Evolutionary conservation across 441 rosid genomes (phyloP).

Genomic region (Dalechampia spathulata): DNA sequence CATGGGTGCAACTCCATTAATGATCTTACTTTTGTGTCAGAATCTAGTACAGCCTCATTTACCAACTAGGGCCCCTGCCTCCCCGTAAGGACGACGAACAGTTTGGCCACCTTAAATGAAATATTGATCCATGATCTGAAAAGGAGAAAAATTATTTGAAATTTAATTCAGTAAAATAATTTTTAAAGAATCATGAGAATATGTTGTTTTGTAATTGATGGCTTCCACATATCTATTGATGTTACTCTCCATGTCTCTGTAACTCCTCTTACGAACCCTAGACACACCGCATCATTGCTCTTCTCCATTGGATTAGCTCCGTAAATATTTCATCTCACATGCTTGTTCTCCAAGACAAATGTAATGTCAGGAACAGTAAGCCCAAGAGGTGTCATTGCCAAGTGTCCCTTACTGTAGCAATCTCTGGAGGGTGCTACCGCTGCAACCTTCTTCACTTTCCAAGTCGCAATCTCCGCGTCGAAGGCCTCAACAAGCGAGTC

Average conservation of each 20-base stretch:
- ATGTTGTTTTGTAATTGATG: conserved; percentile 14
- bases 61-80: no score
- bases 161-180: no score
- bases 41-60: no score
- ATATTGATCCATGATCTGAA: no score
- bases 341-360: conserved; percentile 13
- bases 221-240: conserved; percentile 10
- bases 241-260: neutral
- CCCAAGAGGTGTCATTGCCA: conserved; percentile 11
- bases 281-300: conserved; percentile 15
- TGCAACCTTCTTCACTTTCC: conserved; percentile 9
- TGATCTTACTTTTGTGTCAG: no score
- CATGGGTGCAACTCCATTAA: no score
- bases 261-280: conserved; percentile 14
- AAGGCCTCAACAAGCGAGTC: conserved; percentile 11
- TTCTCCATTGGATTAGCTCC: conserved; percentile 22
- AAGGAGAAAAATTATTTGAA: no score
- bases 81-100: no score
- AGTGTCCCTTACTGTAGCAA: conserved; percentile 6
- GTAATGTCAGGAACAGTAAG: conserved; percentile 12
- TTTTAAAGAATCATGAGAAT: no score
- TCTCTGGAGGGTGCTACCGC: conserved; percentile 8
- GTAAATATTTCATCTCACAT: conserved; percentile 9
- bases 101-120: no score
- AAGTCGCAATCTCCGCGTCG: neutral